Conservation (phyloP, 306 rosid species). For the Rubus idaeus region DNA sequence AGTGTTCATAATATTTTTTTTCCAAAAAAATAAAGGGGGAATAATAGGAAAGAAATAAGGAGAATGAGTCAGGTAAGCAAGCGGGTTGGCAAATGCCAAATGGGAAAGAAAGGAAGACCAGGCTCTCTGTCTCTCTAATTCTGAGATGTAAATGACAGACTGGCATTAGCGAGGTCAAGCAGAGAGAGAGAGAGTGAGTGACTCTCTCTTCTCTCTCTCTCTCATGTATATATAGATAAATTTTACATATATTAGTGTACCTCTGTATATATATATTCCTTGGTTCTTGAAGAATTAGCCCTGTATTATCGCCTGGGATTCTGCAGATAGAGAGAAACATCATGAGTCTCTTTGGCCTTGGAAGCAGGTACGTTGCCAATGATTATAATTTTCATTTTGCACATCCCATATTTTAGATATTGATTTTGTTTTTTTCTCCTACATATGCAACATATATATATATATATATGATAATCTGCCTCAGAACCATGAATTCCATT, state of each 20-base stretch:
- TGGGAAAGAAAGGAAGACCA: slow-evolving; percentile 36
- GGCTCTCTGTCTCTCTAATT: slow-evolving; percentile 11
- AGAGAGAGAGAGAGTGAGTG: slow-evolving; percentile 12
- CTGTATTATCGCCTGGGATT: slow-evolving; percentile 42
- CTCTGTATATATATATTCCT: slow-evolving; percentile 9
- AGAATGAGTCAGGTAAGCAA: slow-evolving; percentile 39
- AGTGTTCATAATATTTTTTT: background rate
- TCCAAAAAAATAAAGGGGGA: background rate
- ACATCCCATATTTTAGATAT: background rate
- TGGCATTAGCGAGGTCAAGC: slow-evolving; percentile 48
- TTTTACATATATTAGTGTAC: background rate
- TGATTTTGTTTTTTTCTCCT: background rate
- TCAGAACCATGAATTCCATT: background rate
- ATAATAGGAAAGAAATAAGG: slow-evolving; percentile 7
- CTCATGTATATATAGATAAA: slow-evolving; percentile 13
- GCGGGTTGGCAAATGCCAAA: slow-evolving; percentile 48
- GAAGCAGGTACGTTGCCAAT: slow-evolving; percentile 56
- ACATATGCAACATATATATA: background rate
- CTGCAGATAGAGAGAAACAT: slow-evolving; percentile 39
- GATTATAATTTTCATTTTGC: background rate
- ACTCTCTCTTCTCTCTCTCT: slow-evolving; percentile 31
- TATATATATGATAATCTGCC: background rate
- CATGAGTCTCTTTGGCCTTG: slow-evolving; percentile 96
- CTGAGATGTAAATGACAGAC: slow-evolving; percentile 46
- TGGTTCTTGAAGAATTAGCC: slow-evolving; percentile 20